Conservation (phyloP, 441 rosid genomes). For the Adansonia rubrostipa region DNA sequence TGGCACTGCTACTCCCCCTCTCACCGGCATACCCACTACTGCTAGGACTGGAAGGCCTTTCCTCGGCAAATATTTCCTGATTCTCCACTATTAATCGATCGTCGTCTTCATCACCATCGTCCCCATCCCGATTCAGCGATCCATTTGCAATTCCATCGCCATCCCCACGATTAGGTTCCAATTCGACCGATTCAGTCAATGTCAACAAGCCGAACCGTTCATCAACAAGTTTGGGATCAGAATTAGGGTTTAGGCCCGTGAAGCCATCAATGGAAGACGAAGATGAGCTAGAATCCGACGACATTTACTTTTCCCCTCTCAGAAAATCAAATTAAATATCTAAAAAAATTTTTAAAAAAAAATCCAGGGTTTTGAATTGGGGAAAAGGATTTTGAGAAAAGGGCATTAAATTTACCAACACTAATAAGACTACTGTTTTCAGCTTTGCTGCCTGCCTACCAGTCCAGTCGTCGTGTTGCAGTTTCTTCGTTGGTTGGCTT, state of each 20-base stretch:
- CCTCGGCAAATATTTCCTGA: slow-evolving; percentile 47
- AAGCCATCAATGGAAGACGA: slow-evolving; percentile 39
- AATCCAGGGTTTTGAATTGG: background rate
- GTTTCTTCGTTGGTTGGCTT: background rate
- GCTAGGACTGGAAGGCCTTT: slow-evolving; percentile 72
- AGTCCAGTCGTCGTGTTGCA: slow-evolving; percentile 34
- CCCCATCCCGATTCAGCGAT: slow-evolving; percentile 34
- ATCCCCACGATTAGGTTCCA: background rate
- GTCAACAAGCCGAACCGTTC: slow-evolving; percentile 45
- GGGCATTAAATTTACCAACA: background rate
- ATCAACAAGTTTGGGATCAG: slow-evolving; percentile 37
- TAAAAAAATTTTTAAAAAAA: background rate
- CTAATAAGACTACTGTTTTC: background rate
- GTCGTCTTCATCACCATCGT: slow-evolving; percentile 21
- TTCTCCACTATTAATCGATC: slow-evolving; percentile 12
- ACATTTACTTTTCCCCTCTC: slow-evolving; percentile 14
- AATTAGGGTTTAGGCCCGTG: slow-evolving; percentile 38
- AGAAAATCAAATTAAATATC: background rate
- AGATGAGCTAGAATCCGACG: slow-evolving; percentile 42
- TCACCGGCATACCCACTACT: slow-evolving; percentile 96
- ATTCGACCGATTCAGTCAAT: slow-evolving; percentile 37
- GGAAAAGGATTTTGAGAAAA: background rate
- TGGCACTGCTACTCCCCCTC: slow-evolving; percentile 79
- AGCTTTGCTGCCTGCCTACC: slow-evolving; percentile 25
- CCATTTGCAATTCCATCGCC: slow-evolving; percentile 28